phyloP scores from a whole-genome alignment of 1,139 yeast genomes.

The Debaryomyces subglobosus region DNA sequence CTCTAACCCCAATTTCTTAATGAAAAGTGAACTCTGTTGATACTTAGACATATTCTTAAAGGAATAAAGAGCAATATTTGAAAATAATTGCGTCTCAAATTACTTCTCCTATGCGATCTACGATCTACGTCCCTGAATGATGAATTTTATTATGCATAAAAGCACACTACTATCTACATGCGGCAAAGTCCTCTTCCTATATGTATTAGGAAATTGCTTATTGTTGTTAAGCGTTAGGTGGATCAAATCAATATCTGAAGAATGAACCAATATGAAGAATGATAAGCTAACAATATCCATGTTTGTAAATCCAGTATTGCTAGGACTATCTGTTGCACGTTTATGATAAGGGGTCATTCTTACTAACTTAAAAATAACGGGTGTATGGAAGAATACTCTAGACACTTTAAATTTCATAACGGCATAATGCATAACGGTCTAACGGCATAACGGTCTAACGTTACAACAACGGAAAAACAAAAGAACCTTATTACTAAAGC shows the following conservation, averaged over 20 bases:
- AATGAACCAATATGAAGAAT: not conserved
- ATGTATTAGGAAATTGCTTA: not conserved
- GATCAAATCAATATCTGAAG: not conserved
- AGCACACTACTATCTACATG: not conserved
- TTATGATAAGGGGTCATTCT: not conserved
- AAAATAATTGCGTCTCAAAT: not conserved
- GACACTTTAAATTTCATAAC: not conserved
- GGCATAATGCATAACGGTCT: too few relatives aligned
- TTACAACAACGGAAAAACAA: too few relatives aligned
- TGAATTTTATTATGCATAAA: not conserved
- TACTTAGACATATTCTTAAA: not conserved
- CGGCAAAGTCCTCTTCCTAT: not conserved
- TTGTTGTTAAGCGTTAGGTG: not conserved
- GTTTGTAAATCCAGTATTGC: not conserved
- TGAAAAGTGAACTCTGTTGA: not conserved
- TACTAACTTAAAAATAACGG: not conserved
- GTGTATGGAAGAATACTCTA: not conserved
- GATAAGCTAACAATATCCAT: not conserved
- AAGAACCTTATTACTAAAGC: too few relatives aligned
- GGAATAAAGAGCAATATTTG: not conserved
- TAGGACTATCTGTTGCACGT: not conserved
- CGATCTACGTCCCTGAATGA: not conserved
- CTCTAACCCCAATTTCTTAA: conserved; percentile 2
- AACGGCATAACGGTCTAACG: not conserved
- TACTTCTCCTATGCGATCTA: not conserved